Conservation (phyloP, 139 green algal species). For the Coccomyxa sp. region DNA sequence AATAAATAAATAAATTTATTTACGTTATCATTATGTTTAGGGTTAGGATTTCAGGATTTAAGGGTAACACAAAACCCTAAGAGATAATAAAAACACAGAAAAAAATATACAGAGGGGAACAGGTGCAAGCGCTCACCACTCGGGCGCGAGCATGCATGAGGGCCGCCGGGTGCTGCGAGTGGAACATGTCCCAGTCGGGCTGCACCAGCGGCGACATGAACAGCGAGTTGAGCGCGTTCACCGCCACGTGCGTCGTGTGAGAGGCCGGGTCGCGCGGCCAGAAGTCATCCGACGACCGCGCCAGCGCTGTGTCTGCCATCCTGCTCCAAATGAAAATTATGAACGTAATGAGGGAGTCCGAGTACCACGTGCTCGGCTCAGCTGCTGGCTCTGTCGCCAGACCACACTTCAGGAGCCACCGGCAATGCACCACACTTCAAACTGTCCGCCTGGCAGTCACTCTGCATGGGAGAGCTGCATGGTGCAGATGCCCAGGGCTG, state of each 20-base stretch:
- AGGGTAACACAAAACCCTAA: too few species aligned
- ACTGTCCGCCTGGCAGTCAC: neutral
- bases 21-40: too few species aligned
- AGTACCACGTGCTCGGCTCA: neutral
- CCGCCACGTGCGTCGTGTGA: conserved; percentile 81
- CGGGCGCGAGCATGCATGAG: conserved; percentile 56
- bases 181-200: conserved; percentile 53
- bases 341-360: neutral
- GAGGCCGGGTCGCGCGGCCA: conserved; percentile 70
- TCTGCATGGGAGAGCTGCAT: neutral
- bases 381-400: neutral
- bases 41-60: too few species aligned
- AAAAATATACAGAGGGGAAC: too few species aligned
- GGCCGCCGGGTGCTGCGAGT: conserved; percentile 28
- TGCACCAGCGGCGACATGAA: conserved; percentile 61
- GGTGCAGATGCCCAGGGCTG: neutral
- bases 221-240: conserved; percentile 82
- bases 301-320: conserved; percentile 72
- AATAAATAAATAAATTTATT: too few species aligned
- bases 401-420: too few species aligned
- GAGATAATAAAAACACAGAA: too few species aligned
- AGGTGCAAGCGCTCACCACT: conserved; percentile 14
- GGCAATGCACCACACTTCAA: neutral
- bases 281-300: conserved; percentile 81
- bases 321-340: conserved; percentile 26